Base-by-base conservation (phyloP, 176 grass and related monocot species). In the Phoenix dactylifera region DNA sequence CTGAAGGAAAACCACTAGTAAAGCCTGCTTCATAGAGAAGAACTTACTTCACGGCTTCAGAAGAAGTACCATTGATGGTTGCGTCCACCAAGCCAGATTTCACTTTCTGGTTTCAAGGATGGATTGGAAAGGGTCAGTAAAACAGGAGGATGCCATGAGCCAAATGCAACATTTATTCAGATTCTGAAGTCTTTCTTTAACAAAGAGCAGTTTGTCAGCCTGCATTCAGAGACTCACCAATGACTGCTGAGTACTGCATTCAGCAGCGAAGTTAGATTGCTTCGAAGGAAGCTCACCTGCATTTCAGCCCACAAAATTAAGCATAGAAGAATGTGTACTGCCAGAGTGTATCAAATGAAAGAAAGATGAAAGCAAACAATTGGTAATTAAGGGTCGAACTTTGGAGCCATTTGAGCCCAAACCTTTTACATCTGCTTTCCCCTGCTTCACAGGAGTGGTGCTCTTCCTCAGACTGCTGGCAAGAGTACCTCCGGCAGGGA, bases 21-120 rank as follows among this genome's bases (percentile, higher is more conserved):
- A 44, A 44, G 35, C 35, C 35, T 44, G 35, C 35, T 44, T 44
- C 1, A 14, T 12, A 44, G 7, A 44, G 26, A 49, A 55, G 52
- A 68, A 78, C 89, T 70, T 75, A 97, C 91, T 79, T 64, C 58
- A 64, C 80, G 54, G 65, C 28, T 35, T 79, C 75, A 58, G 80
- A 66, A 69, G 72, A 56, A 83, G 22, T 64, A 55, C 83, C 81
- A 28, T 79, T 87, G 58, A 72, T 24, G 72, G 74, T 24, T 18
- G 35, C 63, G 35, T 84, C 84, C 20, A 66, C 72, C 20, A 77
- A 85, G 68, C 52, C 87, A 88, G 83, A 79, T 55, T 90, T 96
- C 23, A 72, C 54, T 70, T 65, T 69, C 92, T 96, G 30, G 50
- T 57, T 52, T 63, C 71, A 60, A 28, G 18, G 53, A 75, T 50